Conservation (phyloP, 441 rosid species). For the Capsella rubella region DNA sequence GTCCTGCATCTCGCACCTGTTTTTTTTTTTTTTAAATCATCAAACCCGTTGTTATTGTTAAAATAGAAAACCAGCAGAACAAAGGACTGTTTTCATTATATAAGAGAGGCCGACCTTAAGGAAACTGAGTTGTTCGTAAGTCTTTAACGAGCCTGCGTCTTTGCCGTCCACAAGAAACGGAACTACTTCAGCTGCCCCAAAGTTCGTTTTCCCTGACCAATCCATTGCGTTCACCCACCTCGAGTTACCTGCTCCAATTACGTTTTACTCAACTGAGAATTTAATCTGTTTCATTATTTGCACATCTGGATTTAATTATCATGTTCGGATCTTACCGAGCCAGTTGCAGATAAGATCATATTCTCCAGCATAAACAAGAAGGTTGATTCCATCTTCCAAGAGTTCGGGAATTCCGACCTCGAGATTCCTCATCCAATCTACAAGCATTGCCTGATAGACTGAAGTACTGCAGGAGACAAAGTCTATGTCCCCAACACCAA, state of each 20-base stretch:
- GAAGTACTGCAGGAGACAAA: conserved; percentile 85
- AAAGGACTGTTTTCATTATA: neutral
- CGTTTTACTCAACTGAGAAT: neutral
- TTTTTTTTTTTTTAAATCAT: conserved; percentile 6
- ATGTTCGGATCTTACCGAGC: conserved; percentile 65
- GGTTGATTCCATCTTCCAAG: conserved; percentile 84
- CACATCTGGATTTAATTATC: neutral
- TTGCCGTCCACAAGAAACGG: conserved; percentile 73
- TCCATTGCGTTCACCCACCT: conserved; percentile 99
- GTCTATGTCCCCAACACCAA: conserved; percentile 76
- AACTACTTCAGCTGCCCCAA: conserved; percentile 65
- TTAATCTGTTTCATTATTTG: neutral
- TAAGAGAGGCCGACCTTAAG: conserved; percentile 67
- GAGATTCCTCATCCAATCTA: conserved; percentile 93
- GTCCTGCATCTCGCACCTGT: conserved; percentile 92
- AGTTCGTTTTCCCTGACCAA: conserved; percentile 84
- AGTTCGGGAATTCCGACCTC: conserved; percentile 89
- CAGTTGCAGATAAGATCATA: conserved; percentile 99
- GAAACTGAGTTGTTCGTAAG: conserved; percentile 76
- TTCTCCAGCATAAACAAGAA: conserved; percentile 95
- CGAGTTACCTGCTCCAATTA: conserved; percentile 73
- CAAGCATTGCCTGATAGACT: conserved; percentile 82
- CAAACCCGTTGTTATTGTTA: conserved; percentile 8
- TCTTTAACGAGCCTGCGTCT: conserved; percentile 78
- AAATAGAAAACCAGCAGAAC: conserved; percentile 10